phyloP scores from a whole-genome alignment of 2,329 filamentous ascomycete species.

The Penicillium sp. region DNA sequence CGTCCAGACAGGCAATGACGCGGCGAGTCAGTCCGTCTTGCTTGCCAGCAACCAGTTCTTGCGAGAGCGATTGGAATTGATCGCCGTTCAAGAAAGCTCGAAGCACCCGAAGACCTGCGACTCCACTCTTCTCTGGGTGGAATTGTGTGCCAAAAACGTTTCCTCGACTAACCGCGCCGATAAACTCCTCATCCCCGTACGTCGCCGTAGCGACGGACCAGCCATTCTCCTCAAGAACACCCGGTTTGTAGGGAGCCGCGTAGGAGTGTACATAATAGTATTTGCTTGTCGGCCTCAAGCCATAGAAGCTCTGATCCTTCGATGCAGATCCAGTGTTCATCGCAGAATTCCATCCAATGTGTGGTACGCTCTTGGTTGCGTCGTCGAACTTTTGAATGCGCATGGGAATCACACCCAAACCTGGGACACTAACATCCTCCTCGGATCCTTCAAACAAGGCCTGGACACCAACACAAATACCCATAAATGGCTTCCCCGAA shows the following conservation, averaged over 20 bases:
- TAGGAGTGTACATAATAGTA: slow-evolving; percentile 99
- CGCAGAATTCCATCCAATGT: slow-evolving; percentile 98
- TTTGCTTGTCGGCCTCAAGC: slow-evolving; percentile 75
- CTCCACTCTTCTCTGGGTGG: slow-evolving; percentile 95
- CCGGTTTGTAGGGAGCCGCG: slow-evolving; percentile 71
- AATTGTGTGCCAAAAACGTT: slow-evolving; percentile 94
- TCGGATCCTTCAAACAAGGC: slow-evolving; percentile 82
- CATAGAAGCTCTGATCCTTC: slow-evolving; percentile 64
- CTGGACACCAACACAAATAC: slow-evolving; percentile 92
- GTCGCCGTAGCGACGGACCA: slow-evolving; percentile 90
- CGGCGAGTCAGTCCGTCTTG: slow-evolving; percentile 76
- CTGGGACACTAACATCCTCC: slow-evolving; percentile 69
- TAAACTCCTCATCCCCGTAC: slow-evolving; percentile 85
- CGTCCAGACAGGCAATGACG: slow-evolving; percentile 93
- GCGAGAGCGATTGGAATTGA: slow-evolving; percentile 54
- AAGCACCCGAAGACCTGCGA: slow-evolving; percentile 78
- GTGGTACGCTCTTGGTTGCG: slow-evolving; percentile 81
- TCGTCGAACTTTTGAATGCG: slow-evolving; percentile 74
- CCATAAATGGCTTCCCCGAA: slow-evolving; percentile 95
- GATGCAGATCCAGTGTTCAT: slow-evolving; percentile 49
- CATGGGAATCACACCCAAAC: slow-evolving; percentile 71
- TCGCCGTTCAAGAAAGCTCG: slow-evolving; percentile 80
- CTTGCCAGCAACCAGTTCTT: slow-evolving; percentile 19
- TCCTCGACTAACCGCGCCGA: slow-evolving; percentile 80
- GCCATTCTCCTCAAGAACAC: slow-evolving; percentile 72